Evolutionary conservation across 345 rosid genomes (phyloP).

Genomic region (Corchorus olitorius): DNA sequence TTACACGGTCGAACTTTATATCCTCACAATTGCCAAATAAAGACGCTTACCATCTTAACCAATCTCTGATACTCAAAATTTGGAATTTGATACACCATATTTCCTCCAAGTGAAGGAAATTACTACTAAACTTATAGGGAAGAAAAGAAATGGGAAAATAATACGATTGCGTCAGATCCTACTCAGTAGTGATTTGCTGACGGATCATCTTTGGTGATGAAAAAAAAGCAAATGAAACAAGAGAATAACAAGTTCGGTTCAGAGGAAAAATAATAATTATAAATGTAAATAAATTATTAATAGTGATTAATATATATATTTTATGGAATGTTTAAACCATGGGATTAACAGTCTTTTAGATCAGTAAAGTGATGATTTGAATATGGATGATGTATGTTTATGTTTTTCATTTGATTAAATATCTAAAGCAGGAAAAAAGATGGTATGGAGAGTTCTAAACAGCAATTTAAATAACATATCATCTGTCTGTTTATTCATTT

Average conservation of each 20-base stretch:
- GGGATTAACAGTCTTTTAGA: not conserved
- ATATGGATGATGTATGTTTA: not conserved
- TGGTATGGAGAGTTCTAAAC: conserved; percentile 20
- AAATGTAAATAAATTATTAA: too few species aligned
- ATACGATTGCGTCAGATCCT: conserved; percentile 42
- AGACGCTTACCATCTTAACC: too few species aligned
- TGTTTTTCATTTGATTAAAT: conserved; percentile 8
- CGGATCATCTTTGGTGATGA: conserved; percentile 8
- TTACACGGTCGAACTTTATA: too few species aligned
- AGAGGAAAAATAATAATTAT: not conserved
- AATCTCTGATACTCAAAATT: not conserved
- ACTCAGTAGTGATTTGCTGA: conserved; percentile 44
- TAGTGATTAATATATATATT: too few species aligned
- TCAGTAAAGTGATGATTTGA: not conserved
- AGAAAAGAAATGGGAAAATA: not conserved
- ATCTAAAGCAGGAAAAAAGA: conserved; percentile 8
- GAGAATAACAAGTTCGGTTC: not conserved
- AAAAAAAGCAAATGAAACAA: not conserved
- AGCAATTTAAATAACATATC: conserved; percentile 15
- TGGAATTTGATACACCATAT: not conserved
- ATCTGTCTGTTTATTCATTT: conserved; percentile 12
- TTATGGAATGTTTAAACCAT: not conserved
- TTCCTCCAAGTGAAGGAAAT: conserved; percentile 4
- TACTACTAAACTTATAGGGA: too few species aligned
- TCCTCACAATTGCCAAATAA: too few species aligned